Conservation (phyloP, 2,329 filamentous ascomycete species). For the Hymenoscyphus fructigenus region DNA sequence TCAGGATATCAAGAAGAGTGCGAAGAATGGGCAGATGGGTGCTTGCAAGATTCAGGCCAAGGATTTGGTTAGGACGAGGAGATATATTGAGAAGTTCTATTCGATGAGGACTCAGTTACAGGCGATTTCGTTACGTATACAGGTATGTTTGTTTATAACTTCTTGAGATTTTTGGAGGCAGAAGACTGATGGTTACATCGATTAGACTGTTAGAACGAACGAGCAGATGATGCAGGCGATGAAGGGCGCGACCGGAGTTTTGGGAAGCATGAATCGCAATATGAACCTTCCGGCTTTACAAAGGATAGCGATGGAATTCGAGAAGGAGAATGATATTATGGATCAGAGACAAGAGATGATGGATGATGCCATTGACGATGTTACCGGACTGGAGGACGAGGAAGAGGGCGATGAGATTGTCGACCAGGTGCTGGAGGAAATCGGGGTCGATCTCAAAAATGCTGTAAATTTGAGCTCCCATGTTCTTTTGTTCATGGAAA, state of each 20-base stretch:
- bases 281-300: conserved; percentile 97
- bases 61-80: conserved; percentile 87
- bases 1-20: conserved; percentile 94
- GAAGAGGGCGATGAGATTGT: conserved; percentile 97
- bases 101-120: conserved; percentile 96
- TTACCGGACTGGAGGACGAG: conserved; percentile 84
- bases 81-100: conserved; percentile 98
- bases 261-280: conserved; percentile 95
- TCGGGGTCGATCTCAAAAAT: conserved; percentile 89
- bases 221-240: conserved; percentile 99
- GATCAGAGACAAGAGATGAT: conserved; percentile 99
- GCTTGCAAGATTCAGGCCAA: conserved; percentile 98
- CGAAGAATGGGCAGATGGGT: conserved; percentile 98
- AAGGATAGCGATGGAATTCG: conserved; percentile 98
- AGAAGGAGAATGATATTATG: conserved; percentile 99
- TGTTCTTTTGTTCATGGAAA: neutral
- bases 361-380: conserved; percentile 98
- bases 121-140: conserved; percentile 90
- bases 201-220: conserved; percentile 90
- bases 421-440: conserved; percentile 94
- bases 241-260: conserved; percentile 91
- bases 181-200: neutral
- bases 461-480: conserved; percentile 63
- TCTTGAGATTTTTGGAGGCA: neutral
- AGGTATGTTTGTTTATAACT: conserved; percentile 53